phyloP scores from a whole-genome alignment of 2,329 filamentous ascomycete genomes.

The Sporothrix brunneoviolacea region DNA sequence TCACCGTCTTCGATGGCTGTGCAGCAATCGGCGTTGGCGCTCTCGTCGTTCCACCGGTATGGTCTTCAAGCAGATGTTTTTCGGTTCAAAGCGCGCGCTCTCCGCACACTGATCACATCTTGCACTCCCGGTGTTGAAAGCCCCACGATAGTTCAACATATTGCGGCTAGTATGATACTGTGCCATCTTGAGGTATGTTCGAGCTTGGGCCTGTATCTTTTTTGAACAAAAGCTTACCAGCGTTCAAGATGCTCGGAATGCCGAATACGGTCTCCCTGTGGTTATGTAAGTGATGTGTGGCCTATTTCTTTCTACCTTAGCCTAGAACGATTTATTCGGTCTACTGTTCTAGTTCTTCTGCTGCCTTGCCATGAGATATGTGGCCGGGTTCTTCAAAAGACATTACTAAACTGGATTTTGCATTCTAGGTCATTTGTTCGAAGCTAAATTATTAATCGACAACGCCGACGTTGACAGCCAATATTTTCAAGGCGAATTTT shows the following conservation, averaged over 20 bases:
- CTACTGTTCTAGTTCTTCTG: not conserved
- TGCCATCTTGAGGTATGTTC: constrained; percentile 8
- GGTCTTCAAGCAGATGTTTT: constrained; percentile 4
- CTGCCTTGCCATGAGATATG: not conserved
- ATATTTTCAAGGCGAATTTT: constrained; percentile 2
- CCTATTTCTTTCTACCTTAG: not conserved
- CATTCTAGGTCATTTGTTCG: constrained; percentile 5
- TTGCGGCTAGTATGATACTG: constrained; percentile 8
- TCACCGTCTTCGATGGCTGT: constrained; percentile 7
- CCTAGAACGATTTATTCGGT: not conserved
- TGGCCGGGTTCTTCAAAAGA: not conserved
- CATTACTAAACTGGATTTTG: not conserved
- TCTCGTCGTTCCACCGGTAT: constrained; percentile 6
- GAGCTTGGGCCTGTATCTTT: not conserved
- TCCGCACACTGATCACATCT: constrained; percentile 6
- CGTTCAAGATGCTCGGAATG: constrained; percentile 6
- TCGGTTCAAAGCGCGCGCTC: constrained; percentile 5
- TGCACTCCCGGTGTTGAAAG: not conserved
- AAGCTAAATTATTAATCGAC: constrained; percentile 7
- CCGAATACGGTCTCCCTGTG: constrained; percentile 3
- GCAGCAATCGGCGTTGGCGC: constrained; percentile 7
- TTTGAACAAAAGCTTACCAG: not conserved
- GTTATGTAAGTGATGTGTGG: constrained; percentile 5
- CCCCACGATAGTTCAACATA: constrained; percentile 1
- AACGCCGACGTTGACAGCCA: not conserved